Evolutionary conservation across 805 yeast genomes (phyloP).

Genomic region (Novakomyces olei): DNA sequence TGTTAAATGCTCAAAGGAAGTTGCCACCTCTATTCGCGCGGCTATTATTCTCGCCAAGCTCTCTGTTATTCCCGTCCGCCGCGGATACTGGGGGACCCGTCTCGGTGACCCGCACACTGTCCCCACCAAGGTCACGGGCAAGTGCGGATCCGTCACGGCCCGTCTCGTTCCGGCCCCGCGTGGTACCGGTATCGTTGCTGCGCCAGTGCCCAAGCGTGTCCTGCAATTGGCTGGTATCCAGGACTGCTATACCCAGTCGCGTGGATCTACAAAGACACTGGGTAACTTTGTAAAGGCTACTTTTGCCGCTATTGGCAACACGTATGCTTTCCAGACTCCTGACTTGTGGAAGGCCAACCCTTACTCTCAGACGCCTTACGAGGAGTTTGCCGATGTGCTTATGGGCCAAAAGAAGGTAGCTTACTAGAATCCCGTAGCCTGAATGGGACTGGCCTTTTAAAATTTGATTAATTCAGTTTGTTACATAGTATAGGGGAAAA

Average conservation of each 20-base stretch:
- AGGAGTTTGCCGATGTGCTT: constrained; percentile 35
- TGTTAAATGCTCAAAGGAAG: constrained; percentile 99
- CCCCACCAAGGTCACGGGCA: constrained; percentile 95
- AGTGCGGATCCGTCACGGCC: constrained; percentile 98
- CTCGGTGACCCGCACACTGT: constrained; percentile 99
- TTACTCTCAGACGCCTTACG: constrained; percentile 81
- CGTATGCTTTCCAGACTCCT: constrained; percentile 99
- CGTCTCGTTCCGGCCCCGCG: constrained; percentile 99
- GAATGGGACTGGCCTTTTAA: no score
- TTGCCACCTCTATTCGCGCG: constrained; percentile 99
- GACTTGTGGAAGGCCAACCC: constrained; percentile 86
- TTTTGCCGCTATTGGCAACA: constrained; percentile 95
- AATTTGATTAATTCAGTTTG: no score
- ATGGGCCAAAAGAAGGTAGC: neutral
- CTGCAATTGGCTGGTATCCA: constrained; percentile 99
- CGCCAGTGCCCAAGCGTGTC: constrained; percentile 98
- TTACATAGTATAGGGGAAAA: no score
- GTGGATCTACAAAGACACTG: constrained; percentile 98
- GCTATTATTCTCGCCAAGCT: constrained; percentile 98
- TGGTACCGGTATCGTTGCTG: constrained; percentile 99
- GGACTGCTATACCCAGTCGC: constrained; percentile 96
- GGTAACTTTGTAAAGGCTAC: constrained; percentile 99
- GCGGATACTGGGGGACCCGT: constrained; percentile 99
- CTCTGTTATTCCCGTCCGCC: constrained; percentile 97
- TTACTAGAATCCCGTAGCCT: no score